Evolutionary conservation across 306 rosid species (phyloP).

Genomic region (Vigna unguiculata): DNA sequence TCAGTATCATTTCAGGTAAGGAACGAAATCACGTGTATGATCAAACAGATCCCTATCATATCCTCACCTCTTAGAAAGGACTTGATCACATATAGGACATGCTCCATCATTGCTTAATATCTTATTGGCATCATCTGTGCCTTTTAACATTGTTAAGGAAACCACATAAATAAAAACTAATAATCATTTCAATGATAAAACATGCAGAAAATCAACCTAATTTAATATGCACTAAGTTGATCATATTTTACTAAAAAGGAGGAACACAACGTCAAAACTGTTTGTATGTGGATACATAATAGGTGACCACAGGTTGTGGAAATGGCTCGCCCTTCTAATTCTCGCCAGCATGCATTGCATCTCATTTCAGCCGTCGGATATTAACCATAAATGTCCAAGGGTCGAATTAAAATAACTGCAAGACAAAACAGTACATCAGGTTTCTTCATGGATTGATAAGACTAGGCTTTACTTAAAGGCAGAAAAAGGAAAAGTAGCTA

Average conservation of each 20-base stretch:
- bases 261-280: slow-evolving; percentile 25
- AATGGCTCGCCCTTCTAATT: slow-evolving; percentile 91
- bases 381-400: slow-evolving; percentile 54
- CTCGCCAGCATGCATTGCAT: slow-evolving; percentile 99
- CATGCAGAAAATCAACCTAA: slow-evolving; percentile 27
- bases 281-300: slow-evolving; percentile 73
- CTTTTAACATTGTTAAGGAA: slow-evolving; percentile 68
- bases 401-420: slow-evolving; percentile 46
- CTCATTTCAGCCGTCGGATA: slow-evolving; percentile 73
- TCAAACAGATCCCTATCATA: slow-evolving; percentile 37
- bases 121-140: slow-evolving; percentile 96
- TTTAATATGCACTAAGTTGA: slow-evolving; percentile 32
- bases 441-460: slow-evolving; percentile 29
- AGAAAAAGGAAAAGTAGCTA: slow-evolving; percentile 12
- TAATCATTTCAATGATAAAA: slow-evolving; percentile 38
- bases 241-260: not conserved
- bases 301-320: slow-evolving; percentile 96
- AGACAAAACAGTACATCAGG: slow-evolving; percentile 37
- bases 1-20: slow-evolving; percentile 6
- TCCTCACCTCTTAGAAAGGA: slow-evolving; percentile 92
- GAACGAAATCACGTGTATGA: slow-evolving; percentile 27
- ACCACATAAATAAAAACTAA: slow-evolving; percentile 18
- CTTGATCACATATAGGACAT: slow-evolving; percentile 96
- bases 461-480: slow-evolving; percentile 26
- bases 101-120: slow-evolving; percentile 91